Evolutionary conservation across 2,329 filamentous ascomycete genomes (phyloP), one percentile per base, ranked within the genome.

Genomic region (Paraphoma chrysanthemicola): DNA sequence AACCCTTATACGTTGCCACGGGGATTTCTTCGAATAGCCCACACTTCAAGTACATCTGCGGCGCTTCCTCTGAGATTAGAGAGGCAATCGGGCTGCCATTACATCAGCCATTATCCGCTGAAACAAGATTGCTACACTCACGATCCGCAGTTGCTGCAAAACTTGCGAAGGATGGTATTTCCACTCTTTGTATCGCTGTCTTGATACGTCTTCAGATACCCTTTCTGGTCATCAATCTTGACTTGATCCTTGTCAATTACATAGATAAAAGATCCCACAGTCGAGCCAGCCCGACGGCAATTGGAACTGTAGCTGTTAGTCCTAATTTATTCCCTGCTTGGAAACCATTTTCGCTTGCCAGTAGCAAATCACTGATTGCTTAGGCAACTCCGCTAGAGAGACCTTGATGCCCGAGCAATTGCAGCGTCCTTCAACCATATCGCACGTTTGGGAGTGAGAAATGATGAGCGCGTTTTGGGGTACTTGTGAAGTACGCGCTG

Each of bases 131-230:
- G 23, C 2, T 23, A 23, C 23, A 36, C 33, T 10, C 33, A 71
- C 70, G 63, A 68, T 29, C 72, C 72, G 49, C 72, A 74, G n/a
- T 62, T 65, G 7, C 64, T 52, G 43, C 71, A 75, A 48, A 75
- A 75, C 33, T 68, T 56, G 6, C 71, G 60, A 0, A 53, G 62
- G 12, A 75, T 66, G 0, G 63, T 58, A 17, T 73, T 72, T 1
- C 70, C 70, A 16, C 60, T 68, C 18, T 51, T 67, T 2, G 71
- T 75, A 28, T 71, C 63, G 43, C 48, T 63, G 47, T 73, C 72
- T 2, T 49, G 39, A 50, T 74, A 75, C 36, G 31, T 64, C 51
- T 70, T 72, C 46, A 75, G 52, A 5, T 42, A 23, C 10, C 53
- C 54, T 0, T 61, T 62, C 5, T 62, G 47, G 29, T 75, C 71